phyloP scores from a whole-genome alignment of 495 filamentous ascomycete species.

The Chaetomidium leptoderma region DNA sequence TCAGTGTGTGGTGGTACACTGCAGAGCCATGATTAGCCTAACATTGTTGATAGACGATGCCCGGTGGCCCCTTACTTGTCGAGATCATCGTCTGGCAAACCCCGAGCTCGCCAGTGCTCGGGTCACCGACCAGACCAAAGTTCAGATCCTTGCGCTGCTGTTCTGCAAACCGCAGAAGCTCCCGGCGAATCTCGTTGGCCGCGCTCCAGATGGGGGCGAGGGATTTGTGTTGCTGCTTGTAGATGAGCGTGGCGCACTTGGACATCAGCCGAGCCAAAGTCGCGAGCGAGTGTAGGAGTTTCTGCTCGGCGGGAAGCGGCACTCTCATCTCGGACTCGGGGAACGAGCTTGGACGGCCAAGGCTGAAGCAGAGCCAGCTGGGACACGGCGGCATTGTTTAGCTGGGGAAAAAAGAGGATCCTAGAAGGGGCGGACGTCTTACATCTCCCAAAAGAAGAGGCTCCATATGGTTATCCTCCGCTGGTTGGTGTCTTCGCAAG shows the following conservation, averaged over 20 bases:
- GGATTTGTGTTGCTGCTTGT: conserved; percentile 8
- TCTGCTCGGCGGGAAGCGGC: conserved; percentile 8
- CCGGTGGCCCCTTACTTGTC: neutral
- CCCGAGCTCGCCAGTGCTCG: neutral
- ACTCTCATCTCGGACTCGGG: conserved; percentile 6
- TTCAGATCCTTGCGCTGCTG: conserved; percentile 6
- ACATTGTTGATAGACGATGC: neutral
- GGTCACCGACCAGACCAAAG: conserved; percentile 5
- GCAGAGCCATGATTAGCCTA: neutral
- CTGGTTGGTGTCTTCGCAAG: conserved; percentile 6
- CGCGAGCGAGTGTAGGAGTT: conserved; percentile 6
- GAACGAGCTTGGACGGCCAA: conserved; percentile 4
- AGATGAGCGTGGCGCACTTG: conserved; percentile 8
- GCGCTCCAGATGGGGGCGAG: conserved; percentile 1
- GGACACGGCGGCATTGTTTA: neutral
- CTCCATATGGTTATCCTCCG: conserved; percentile 5
- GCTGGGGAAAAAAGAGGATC: neutral
- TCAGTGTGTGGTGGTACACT: conserved; percentile 7
- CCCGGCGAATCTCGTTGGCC: conserved; percentile 3
- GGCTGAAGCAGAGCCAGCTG: conserved; percentile 9
- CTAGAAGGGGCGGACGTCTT: neutral
- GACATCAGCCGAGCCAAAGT: conserved; percentile 3
- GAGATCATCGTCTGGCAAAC: conserved; percentile 5
- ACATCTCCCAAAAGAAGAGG: conserved; percentile 6
- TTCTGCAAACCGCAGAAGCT: conserved; percentile 4